These are phyloP conservation scores for Aspergillus sclerotialis DNA, from an alignment of 2,329 filamentous ascomycete species.

Conservation along the genomic window DNA sequence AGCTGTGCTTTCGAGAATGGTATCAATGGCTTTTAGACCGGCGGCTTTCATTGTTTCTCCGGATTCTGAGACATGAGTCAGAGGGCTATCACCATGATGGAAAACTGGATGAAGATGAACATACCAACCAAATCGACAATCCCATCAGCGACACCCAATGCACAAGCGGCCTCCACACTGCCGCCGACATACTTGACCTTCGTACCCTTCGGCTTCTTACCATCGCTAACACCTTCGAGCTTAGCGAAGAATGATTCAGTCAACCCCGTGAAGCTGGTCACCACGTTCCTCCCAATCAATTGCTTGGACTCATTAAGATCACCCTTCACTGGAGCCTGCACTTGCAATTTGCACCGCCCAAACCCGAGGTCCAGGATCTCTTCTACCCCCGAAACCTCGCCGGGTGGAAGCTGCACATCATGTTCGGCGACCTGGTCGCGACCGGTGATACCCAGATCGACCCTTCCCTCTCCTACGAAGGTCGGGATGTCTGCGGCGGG, in stretches of 20 bases:
- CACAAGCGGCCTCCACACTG: constrained; percentile 94
- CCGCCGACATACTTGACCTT: constrained; percentile 92
- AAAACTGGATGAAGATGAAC: constrained; percentile 29
- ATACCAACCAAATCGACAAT: constrained; percentile 94
- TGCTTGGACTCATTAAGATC: constrained; percentile 62
- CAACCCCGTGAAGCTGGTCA: constrained; percentile 88
- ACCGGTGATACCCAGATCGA: constrained; percentile 92
- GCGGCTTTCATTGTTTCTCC: constrained; percentile 97
- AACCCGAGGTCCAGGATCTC: constrained; percentile 88
- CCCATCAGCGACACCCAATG: constrained; percentile 88
- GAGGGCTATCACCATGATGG: background rate
- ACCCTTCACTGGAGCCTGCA: constrained; percentile 91
- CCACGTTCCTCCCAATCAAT: constrained; percentile 85
- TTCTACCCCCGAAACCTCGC: constrained; percentile 57
- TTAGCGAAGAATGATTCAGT: constrained; percentile 75
- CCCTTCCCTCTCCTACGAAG: constrained; percentile 89
- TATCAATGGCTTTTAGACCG: constrained; percentile 88
- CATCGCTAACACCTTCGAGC: constrained; percentile 51
- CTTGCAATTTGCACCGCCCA: constrained; percentile 84
- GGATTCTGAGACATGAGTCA: constrained; percentile 57
- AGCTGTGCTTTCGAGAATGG: constrained; percentile 79
- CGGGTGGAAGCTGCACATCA: constrained; percentile 49
- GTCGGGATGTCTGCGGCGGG: constrained; percentile 96
- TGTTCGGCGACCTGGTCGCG: constrained; percentile 89
- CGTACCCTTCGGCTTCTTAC: constrained; percentile 52